Evolutionary conservation across 768 basidiomycete species (phyloP), one percentile per base, ranked within the genome.

Genomic region (Suillus americanus): DNA sequence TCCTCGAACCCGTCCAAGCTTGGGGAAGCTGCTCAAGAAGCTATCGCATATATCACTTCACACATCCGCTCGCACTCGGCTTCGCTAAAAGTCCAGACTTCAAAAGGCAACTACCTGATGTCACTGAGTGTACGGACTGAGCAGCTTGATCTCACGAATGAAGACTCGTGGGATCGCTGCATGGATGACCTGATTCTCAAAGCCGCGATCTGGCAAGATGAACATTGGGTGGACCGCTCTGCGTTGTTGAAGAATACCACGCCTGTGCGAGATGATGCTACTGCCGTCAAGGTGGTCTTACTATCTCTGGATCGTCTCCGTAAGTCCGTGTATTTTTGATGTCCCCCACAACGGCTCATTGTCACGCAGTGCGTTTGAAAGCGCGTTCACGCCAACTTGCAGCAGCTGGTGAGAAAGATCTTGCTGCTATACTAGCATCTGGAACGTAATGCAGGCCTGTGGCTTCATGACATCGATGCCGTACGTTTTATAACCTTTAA

Each of bases 121-220:
- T 90, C 90, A 45, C 83, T 99, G 20, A 88, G 76, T 71, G 86
- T 99, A 23, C 88, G 95, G 28, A 89, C 87, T 0, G 97, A 99
- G 75, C 85, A 90, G 66, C 84, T 95, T 65, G 90, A 94, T 66
- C 92, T 94, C 72, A 72, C 82, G 28, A 77, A 79, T 37, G 78
- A 78, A 67, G 70, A 66, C 68, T 80, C 73, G 63, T 79, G 80
- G 77, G 90, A 91, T 54, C 84, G 90, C 45, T 94, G 85, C 65
- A 95, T 97, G 93, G 97, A 99, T 72, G 97, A 99, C 71, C 82
- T 96, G 61, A 97, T 99, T 64, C 83, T 99, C 51, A 90, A 92
- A 71, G 91, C 95, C 41, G 95, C 94, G 20, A 84, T 92, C 59
- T 98, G 95, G 92, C 97, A 98, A 72, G 85, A 91, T 62, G 91